Evolutionary conservation across 768 basidiomycete genomes (phyloP).

Genomic region (Russula sp.): DNA sequence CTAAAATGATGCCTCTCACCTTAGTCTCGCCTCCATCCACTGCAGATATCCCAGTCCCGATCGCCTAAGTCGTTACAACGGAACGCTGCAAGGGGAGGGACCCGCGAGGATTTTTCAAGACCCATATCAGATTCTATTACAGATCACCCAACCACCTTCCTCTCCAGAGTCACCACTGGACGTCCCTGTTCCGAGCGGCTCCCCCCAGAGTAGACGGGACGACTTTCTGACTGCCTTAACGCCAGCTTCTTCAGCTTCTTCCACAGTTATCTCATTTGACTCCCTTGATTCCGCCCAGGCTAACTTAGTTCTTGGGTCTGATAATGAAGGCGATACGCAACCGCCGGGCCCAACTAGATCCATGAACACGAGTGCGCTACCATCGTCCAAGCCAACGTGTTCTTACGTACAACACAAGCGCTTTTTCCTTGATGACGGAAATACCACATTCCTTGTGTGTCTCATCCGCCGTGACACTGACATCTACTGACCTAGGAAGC

Average conservation of each 20-base stretch:
- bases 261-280: constrained; percentile 8
- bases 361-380: background rate
- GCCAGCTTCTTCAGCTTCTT: background rate
- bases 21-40: too few relatives aligned
- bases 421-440: constrained; percentile 18
- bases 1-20: too few relatives aligned
- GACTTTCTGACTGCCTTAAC: background rate
- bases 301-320: background rate
- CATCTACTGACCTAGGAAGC: background rate
- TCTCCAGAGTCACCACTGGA: too few relatives aligned
- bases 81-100: too few relatives aligned
- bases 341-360: background rate
- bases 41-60: too few relatives aligned
- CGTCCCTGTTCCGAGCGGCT: too few relatives aligned
- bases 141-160: too few relatives aligned
- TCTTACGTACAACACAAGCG: background rate
- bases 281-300: background rate
- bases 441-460: constrained; percentile 11
- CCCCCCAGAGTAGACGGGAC: too few relatives aligned
- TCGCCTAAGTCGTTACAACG: too few relatives aligned
- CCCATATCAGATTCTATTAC: too few relatives aligned
- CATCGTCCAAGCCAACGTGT: background rate
- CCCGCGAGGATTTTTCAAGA: too few relatives aligned
- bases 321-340: background rate
- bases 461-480: background rate